Conservation (phyloP, 164 flowering plant genomes). For the Vitis riparia region DNA sequence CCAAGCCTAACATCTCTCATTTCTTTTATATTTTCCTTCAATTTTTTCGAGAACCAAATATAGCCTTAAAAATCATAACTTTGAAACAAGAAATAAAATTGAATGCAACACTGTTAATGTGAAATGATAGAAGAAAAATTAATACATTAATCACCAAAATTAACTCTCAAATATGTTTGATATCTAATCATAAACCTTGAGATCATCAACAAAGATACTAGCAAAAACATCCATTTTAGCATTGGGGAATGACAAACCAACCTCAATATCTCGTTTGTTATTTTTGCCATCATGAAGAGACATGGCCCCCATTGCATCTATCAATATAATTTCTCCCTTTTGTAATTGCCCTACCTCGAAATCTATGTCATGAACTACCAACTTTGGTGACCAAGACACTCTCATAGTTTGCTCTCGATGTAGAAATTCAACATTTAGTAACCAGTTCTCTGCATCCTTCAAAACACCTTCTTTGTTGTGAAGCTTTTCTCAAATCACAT, state of each 20-base stretch:
- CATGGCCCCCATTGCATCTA: slow-evolving; percentile 25
- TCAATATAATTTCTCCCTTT: slow-evolving; percentile 32
- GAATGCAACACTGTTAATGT: too few species aligned
- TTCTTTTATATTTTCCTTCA: too few species aligned
- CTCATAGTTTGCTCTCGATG: neutral
- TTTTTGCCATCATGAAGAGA: slow-evolving; percentile 32
- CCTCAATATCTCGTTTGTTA: slow-evolving; percentile 37
- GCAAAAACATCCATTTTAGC: slow-evolving; percentile 31
- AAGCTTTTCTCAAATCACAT: slow-evolving; percentile 2
- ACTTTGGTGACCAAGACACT: slow-evolving; percentile 45
- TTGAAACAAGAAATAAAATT: too few species aligned
- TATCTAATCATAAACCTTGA: neutral
- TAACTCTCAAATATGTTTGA: too few species aligned
- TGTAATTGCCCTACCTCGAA: slow-evolving; percentile 48
- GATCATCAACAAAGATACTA: slow-evolving; percentile 18
- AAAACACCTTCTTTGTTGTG: neutral
- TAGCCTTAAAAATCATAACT: too few species aligned
- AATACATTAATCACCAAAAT: too few species aligned
- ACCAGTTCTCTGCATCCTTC: neutral
- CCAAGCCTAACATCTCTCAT: too few species aligned
- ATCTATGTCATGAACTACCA: slow-evolving; percentile 38
- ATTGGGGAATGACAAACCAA: slow-evolving; percentile 20
- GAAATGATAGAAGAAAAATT: too few species aligned
- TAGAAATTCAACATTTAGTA: too few species aligned
- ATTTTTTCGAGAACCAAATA: too few species aligned